Evolutionary conservation across 495 filamentous ascomycete genomes (phyloP), one percentile per base, ranked within the genome.

Genomic region (Aspergillus egyptiacus): DNA sequence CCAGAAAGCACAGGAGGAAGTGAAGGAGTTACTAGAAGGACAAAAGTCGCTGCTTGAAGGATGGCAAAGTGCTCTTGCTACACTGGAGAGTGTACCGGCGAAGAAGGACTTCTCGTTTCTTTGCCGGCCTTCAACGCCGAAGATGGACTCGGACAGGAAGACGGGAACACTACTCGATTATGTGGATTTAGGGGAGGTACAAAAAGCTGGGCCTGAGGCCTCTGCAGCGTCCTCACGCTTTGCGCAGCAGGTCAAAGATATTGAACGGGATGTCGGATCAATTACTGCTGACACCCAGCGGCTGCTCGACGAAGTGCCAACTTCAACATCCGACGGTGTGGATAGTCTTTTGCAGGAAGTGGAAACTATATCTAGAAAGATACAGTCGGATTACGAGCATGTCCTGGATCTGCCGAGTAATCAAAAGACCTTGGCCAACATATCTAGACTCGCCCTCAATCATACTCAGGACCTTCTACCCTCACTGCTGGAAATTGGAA

Each of bases 381-480:
- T 99, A 51, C 79, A 80, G 14, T 87, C 86, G 1, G 94, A 97
- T 61, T 87, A 86, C 59, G 85, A 95, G 54, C 84, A 86, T 61
- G 81, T 89, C 3, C 67, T 87, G 14, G 76, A 76, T 5, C 80
- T 89, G 38, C 72, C 81, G 1, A 79, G 76, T 63, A 84, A 79
- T 48, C 66, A 78, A 32, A 88, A 87, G 52, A 84, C 87, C 27
- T 71, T 89, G 33, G 78, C 81, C 6, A 87, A 89, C 57, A 84
- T 84, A 11, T 95, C 90, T 23, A 89, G 89, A 63, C 85, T 89
- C 56, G 93, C 93, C 4, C 77, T 88, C 10, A 80, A 81, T 24
- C 89, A 96, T 60, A 96, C 90, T 0, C 83, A 86, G 50, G 86
- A 89, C 48, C 80, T 91, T 37, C 69, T 99, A n/a, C 93, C 93